Conservation (phyloP, 257 asterid species). For the Penstemon davidsonii region DNA sequence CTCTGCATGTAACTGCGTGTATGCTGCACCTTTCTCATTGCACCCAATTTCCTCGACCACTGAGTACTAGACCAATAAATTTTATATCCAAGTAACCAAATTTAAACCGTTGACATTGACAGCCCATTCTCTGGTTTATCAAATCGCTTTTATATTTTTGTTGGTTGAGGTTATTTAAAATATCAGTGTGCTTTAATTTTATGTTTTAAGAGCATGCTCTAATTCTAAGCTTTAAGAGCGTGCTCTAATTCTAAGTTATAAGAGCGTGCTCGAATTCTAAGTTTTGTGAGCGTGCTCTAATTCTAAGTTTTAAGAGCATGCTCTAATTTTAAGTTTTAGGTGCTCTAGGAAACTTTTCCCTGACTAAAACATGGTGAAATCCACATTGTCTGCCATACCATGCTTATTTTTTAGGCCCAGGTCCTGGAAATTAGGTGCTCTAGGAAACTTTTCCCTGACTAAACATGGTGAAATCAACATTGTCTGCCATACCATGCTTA, state of each 20-base stretch:
- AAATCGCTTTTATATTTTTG: not conserved
- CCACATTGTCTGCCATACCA: constrained; percentile 7
- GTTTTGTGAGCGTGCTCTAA: no score
- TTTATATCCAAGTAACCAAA: not conserved
- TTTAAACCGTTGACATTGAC: not conserved
- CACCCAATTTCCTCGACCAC: not conserved
- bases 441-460: not conserved
- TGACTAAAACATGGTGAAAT: not conserved
- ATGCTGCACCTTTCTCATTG: not conserved
- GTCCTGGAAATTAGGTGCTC: not conserved
- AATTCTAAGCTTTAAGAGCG: not conserved
- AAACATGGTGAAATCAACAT: constrained; percentile 3
- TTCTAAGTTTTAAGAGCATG: no score
- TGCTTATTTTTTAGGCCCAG: not conserved
- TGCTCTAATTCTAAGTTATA: no score
- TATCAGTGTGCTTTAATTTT: not conserved
- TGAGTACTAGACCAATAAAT: not conserved
- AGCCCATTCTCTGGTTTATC: not conserved
- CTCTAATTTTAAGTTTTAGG: not conserved
- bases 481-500: not conserved
- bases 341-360: not conserved
- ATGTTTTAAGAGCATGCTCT: not conserved
- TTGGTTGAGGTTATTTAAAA: not conserved
- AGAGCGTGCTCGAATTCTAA: no score
- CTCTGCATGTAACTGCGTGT: constrained; percentile 11